phyloP scores from a whole-genome alignment of 257 asterid species.

The Forsythia suspensa region DNA sequence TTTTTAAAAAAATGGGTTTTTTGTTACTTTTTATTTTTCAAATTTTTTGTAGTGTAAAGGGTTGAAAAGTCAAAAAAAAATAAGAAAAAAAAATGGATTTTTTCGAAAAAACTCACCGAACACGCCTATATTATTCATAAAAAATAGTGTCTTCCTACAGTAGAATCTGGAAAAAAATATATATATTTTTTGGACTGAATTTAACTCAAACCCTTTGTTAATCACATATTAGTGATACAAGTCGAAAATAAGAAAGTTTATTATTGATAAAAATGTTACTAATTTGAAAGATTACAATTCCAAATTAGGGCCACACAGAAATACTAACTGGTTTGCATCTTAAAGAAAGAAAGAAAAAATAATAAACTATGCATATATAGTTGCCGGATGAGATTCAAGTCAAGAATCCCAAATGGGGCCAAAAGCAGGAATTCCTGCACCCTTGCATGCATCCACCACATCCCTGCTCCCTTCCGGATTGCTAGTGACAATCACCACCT shows the following conservation, averaged over 20 bases:
- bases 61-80: too few species aligned
- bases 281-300: not conserved
- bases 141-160: too few species aligned
- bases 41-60: too few species aligned
- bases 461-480: slow-evolving; percentile 69
- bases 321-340: not conserved
- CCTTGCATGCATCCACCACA: slow-evolving; percentile 41
- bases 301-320: not conserved
- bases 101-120: too few species aligned
- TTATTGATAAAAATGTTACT: too few species aligned
- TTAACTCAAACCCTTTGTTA: not conserved
- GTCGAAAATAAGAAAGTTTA: not conserved
- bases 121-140: too few species aligned
- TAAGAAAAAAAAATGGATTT: too few species aligned
- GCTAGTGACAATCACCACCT: slow-evolving; percentile 46
- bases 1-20: too few species aligned
- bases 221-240: not conserved
- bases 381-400: slow-evolving; percentile 14
- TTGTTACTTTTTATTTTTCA: too few species aligned
- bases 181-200: not conserved
- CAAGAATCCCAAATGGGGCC: slow-evolving; percentile 52
- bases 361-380: not conserved
- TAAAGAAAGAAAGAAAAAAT: not conserved
- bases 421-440: slow-evolving; percentile 42
- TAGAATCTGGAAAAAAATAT: not conserved